Base-by-base conservation (phyloP, 2,329 filamentous ascomycete genomes). In the Fusarium concolor region DNA sequence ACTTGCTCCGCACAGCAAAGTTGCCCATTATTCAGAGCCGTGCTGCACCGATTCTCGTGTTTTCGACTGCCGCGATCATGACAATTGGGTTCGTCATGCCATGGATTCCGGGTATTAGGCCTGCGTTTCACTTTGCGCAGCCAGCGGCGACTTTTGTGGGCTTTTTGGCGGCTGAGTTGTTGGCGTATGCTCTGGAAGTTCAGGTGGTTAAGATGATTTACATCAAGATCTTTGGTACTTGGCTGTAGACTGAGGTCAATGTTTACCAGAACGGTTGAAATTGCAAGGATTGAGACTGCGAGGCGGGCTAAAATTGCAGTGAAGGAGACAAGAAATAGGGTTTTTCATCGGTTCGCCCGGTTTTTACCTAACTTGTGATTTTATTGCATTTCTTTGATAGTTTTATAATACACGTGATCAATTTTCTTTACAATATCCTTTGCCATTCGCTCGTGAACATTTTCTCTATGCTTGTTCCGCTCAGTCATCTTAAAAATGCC, bases 171-270 rank as follows among this genome's bases (percentile, higher is more conserved):
- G 52, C 52, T 38, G 52, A 55, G 15, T 3, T 55, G 3, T 12
- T 55, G 9, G 24, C 20, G 12, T 55, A 55, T 5, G 6, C 15
- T 15, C 4, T 55, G 0, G 52, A 55, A 11, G 52, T 55, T 0
- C 52, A 55, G 24, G 3, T 50, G 12, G 52, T 55, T 2, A 55
- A 55, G 31, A 50, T 55, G 11, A 33, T 55, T 6, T 55, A 55
- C 9, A 29, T 55, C 4, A 37, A 26, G 31, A 12, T 55, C 11
- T 55, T 55, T 10, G 24, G 43, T 17, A 38, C 31, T 1, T 55
- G 52, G 52, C 24, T 55, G 6, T 54, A 22, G 15, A 35, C n/a
- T 24, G 22, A 24, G 22, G 6, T 24, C 22, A 24, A 24, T 4
- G 22, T 6, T 24, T 6, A 24, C 6, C 4, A 24, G 22, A 4